A percentile compares a stretch with the other conserved stretches of the same genome.
These are phyloP conservation scores for Vitis labrusca DNA, from an alignment of 164 flowering plant genomes.

Conservation along the genomic window DNA sequence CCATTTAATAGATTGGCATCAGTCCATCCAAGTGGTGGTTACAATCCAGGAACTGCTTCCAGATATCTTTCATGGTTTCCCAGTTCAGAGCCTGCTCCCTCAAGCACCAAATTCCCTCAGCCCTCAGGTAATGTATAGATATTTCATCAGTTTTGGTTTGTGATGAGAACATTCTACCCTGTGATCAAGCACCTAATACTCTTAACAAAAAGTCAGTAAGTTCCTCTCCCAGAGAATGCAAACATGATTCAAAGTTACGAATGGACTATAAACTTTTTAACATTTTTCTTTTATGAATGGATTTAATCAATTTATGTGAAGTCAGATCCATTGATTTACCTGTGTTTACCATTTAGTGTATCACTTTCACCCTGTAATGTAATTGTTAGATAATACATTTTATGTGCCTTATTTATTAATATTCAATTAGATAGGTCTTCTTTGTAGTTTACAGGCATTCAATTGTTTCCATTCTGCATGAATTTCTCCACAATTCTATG, in stretches of 20 bases:
- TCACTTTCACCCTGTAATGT: no score
- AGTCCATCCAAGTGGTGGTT: conserved; percentile 47
- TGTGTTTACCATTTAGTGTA: no score
- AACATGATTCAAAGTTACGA: neutral
- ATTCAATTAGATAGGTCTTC: no score
- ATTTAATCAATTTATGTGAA: no score
- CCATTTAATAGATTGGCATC: conserved; percentile 59
- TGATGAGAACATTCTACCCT: neutral
- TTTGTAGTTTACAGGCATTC: no score
- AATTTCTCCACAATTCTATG: neutral
- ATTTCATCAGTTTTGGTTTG: neutral
- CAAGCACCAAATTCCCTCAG: conserved; percentile 46
- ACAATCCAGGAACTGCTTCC: conserved; percentile 62
- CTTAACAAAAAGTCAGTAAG: neutral
- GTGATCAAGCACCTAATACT: neutral
- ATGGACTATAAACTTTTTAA: no score
- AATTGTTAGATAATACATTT: no score
- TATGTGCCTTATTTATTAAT: no score
- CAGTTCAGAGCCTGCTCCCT: conserved; percentile 61
- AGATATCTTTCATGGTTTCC: conserved; percentile 81
- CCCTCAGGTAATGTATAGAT: conserved; percentile 50
- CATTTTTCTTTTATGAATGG: no score
- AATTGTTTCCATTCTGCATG: no score
- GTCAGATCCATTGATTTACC: no score
- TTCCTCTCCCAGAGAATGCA: neutral